Evolutionary conservation across 371 early-diverging fungal species (phyloP).

Genomic region (Apophysomyces ossiformis): DNA sequence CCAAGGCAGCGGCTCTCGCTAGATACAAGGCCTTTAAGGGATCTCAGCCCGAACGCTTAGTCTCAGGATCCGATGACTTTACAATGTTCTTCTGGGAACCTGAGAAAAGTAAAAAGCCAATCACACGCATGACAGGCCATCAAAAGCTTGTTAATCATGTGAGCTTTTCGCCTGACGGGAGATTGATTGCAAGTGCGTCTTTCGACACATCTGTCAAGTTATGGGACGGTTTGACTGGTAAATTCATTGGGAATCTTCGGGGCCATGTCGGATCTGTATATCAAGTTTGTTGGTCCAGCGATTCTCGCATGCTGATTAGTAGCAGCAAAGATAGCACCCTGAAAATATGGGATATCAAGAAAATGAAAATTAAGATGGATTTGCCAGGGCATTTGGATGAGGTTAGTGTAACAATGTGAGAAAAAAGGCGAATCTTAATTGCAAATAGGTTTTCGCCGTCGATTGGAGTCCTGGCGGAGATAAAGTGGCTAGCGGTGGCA

Average conservation of each 20-base stretch:
- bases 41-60: conserved; percentile 78
- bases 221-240: conserved; percentile 95
- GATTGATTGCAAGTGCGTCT: conserved; percentile 91
- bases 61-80: conserved; percentile 96
- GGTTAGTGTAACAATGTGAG: conserved; percentile 20
- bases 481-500: conserved; percentile 91
- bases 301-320: conserved; percentile 88
- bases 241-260: conserved; percentile 89
- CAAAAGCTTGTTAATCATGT: conserved; percentile 96
- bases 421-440: neutral
- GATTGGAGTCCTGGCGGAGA: conserved; percentile 96
- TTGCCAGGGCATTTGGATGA: conserved; percentile 97
- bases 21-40: conserved; percentile 81
- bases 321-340: conserved; percentile 93
- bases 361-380: conserved; percentile 86
- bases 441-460: conserved; percentile 79
- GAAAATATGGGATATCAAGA: conserved; percentile 93
- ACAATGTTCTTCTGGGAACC: conserved; percentile 97
- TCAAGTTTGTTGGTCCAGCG: conserved; percentile 93
- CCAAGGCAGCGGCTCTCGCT: conserved; percentile 72
- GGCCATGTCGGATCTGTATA: conserved; percentile 96
- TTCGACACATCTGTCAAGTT: conserved; percentile 98
- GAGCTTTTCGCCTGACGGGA: conserved; percentile 93
- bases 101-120: conserved; percentile 78
- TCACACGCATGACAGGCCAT: conserved; percentile 94